These are phyloP conservation scores for Chrysoporthe deuterocubensis DNA, from an alignment of 2,329 filamentous ascomycete genomes.

Conservation along the genomic window DNA sequence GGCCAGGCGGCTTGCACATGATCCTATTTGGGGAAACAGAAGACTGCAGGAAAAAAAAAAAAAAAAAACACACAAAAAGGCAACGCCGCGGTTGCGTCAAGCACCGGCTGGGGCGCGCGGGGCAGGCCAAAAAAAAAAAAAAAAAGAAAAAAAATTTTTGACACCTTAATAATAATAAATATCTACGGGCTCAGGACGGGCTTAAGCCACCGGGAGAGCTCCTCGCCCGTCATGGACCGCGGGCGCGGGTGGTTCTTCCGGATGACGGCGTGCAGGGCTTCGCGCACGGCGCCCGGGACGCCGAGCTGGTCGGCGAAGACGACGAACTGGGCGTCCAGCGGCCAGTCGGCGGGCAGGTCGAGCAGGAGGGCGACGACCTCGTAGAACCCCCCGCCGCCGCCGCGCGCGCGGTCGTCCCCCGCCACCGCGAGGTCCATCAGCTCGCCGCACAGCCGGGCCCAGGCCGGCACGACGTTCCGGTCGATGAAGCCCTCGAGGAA, in stretches of 20 bases:
- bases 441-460: slow-evolving; percentile 40
- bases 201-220: not conserved
- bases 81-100: no score
- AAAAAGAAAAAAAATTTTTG: no score
- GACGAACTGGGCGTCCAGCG: slow-evolving; percentile 18
- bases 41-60: no score
- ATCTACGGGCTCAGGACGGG: not conserved
- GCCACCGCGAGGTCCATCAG: slow-evolving; percentile 36
- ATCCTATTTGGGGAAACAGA: no score
- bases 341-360: slow-evolving; percentile 8
- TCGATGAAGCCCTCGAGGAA: slow-evolving; percentile 43
- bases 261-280: slow-evolving; percentile 17
- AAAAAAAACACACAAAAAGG: no score
- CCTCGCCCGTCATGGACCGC: not conserved
- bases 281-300: not conserved
- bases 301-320: slow-evolving; percentile 16
- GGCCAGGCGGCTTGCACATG: no score
- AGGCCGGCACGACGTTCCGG: slow-evolving; percentile 37
- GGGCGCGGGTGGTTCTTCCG: slow-evolving; percentile 22
- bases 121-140: no score
- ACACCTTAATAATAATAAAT: no score
- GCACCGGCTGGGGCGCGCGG: no score
- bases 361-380: slow-evolving; percentile 21
- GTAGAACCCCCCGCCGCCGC: slow-evolving; percentile 14
- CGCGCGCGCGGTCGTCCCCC: not conserved